A percentile compares a stretch with the other conserved stretches of the same genome.
Conservation (phyloP, 139 green algal species). For the Asterochloris erici region DNA sequence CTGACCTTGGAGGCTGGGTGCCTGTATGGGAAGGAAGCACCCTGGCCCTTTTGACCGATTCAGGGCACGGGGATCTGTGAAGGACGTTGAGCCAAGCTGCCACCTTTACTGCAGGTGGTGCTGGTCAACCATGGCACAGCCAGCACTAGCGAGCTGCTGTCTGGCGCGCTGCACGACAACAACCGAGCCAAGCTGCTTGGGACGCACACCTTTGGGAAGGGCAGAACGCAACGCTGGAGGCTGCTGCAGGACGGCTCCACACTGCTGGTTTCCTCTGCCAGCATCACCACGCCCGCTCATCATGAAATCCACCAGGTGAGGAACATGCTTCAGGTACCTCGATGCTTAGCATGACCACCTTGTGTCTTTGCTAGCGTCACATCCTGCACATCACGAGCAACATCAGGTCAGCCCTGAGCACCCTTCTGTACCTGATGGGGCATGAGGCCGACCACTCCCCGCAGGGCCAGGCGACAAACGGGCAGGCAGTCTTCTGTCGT, state of each 20-base stretch:
- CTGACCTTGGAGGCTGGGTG: background rate
- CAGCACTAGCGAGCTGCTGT: slow-evolving; percentile 73
- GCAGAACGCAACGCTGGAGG: slow-evolving; percentile 54
- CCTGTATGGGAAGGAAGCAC: background rate
- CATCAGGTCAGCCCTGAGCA: too few relatives aligned
- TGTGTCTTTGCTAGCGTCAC: too few relatives aligned
- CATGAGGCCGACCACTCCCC: too few relatives aligned
- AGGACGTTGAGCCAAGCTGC: background rate
- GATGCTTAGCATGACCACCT: too few relatives aligned
- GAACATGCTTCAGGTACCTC: too few relatives aligned
- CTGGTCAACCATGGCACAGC: slow-evolving; percentile 72
- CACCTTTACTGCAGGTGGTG: slow-evolving; percentile 34
- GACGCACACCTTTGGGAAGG: slow-evolving; percentile 80
- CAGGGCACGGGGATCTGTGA: too few relatives aligned
- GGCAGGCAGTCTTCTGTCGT: too few relatives aligned
- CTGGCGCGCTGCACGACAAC: slow-evolving; percentile 66
- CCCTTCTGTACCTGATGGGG: too few relatives aligned
- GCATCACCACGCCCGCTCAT: slow-evolving; percentile 30
- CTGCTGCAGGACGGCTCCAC: slow-evolving; percentile 58
- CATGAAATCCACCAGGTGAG: slow-evolving; percentile 3
- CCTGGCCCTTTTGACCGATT: too few relatives aligned
- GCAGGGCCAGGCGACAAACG: too few relatives aligned
- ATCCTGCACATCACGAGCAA: too few relatives aligned
- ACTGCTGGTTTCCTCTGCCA: slow-evolving; percentile 80
- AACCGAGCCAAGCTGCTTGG: slow-evolving; percentile 53